A percentile compares a stretch with the other conserved stretches of the same genome.
These are phyloP conservation scores for Ceratocystis destructans DNA, from an alignment of 2,329 filamentous ascomycete species.

Conservation along the genomic window DNA sequence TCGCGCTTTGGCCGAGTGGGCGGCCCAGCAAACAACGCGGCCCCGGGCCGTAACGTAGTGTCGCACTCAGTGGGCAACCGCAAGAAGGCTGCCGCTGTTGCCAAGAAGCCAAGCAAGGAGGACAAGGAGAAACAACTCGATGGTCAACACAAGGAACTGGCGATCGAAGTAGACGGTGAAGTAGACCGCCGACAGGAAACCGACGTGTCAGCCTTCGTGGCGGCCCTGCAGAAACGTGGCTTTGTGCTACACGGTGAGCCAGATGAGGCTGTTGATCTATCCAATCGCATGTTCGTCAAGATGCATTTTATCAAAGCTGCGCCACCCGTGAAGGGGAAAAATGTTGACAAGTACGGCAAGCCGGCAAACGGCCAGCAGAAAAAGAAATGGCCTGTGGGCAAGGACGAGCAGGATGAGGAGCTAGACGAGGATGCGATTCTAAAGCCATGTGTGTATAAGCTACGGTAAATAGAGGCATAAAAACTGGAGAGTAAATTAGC, in stretches of 20 bases:
- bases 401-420: slow-evolving; percentile 41
- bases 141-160: slow-evolving; percentile 42
- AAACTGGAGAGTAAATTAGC: not conserved
- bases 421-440: slow-evolving; percentile 52
- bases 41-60: slow-evolving; percentile 31
- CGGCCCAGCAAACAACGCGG: slow-evolving; percentile 25
- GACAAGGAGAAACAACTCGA: slow-evolving; percentile 35
- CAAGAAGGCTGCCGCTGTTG: slow-evolving; percentile 36
- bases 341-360: slow-evolving; percentile 45
- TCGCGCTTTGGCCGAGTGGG: slow-evolving; percentile 53
- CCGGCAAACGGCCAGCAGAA: slow-evolving; percentile 36
- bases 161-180: slow-evolving; percentile 57
- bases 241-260: slow-evolving; percentile 62
- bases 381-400: slow-evolving; percentile 41
- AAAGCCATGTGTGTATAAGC: slow-evolving; percentile 94
- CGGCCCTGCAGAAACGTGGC: slow-evolving; percentile 64
- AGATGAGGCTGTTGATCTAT: slow-evolving; percentile 55
- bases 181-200: slow-evolving; percentile 57
- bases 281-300: slow-evolving; percentile 96
- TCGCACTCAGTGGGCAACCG: slow-evolving; percentile 59
- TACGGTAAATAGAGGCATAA: slow-evolving; percentile 40
- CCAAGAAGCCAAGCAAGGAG: slow-evolving; percentile 28
- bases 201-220: slow-evolving; percentile 75
- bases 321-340: slow-evolving; percentile 61
- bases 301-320: slow-evolving; percentile 89